Conservation (phyloP, 1,284 basidiomycete genomes). For the Anthracocystis setariae region DNA sequence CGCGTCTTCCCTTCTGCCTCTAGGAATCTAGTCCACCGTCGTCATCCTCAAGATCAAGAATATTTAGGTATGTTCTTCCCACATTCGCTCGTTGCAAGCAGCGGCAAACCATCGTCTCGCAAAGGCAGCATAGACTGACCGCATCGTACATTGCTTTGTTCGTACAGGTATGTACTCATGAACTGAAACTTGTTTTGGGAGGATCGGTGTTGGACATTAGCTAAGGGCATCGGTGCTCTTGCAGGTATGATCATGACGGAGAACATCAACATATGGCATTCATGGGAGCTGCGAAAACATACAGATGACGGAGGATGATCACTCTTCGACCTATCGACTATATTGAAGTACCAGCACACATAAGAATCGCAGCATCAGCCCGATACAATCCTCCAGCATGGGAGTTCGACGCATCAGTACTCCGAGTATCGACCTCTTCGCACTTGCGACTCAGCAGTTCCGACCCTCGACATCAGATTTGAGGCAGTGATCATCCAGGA, state of each 20-base stretch:
- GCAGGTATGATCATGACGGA: conserved; percentile 24
- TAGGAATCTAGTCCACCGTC: conserved; percentile 38
- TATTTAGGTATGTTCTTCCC: conserved; percentile 32
- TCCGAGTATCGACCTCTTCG: no score
- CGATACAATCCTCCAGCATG: not conserved
- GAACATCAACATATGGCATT: not conserved
- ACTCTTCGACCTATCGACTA: conserved; percentile 15
- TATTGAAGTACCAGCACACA: conserved; percentile 11
- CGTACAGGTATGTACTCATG: conserved; percentile 33
- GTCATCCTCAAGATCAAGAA: conserved; percentile 53
- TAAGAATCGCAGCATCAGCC: conserved; percentile 2
- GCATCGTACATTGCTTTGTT: not conserved
- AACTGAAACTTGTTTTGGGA: conserved; percentile 13
- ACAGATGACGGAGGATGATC: conserved; percentile 32
- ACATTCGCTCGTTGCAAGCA: not conserved
- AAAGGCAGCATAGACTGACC: conserved; percentile 7
- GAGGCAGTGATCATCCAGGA: conserved; percentile 19
- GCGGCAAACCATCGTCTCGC: not conserved
- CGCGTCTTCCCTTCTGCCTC: conserved; percentile 26
- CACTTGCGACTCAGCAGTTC: no score
- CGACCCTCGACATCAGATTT: not conserved
- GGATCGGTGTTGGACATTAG: conserved; percentile 22
- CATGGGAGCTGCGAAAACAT: not conserved
- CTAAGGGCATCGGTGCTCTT: conserved; percentile 13
- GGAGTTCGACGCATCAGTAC: not conserved